Evolutionary conservation across 768 basidiomycete genomes (phyloP), one percentile per base, ranked within the genome.

Genomic region (Rhodotorula taiwanensis): DNA sequence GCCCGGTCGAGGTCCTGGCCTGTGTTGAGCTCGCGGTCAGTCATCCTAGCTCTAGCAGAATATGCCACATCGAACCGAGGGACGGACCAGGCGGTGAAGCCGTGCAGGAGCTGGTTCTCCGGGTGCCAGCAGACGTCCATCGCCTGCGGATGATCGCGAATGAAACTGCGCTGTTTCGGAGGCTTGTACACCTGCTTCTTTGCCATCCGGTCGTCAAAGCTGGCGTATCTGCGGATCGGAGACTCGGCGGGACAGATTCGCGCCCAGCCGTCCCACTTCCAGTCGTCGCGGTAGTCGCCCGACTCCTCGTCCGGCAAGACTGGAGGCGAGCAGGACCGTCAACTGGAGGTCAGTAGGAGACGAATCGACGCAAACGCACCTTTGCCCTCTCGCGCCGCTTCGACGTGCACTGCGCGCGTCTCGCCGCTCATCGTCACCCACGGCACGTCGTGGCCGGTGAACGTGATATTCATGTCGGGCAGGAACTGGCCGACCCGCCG

Each of bases 111-210:
- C 52, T 66, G 62, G 21, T 49, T 47, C 21, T 73, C 67, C 4
- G 77, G 77, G 43, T 77, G 73, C 1, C 41, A 11, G 70, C 77
- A 77, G 21, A 76, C 44, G 62, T 77, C 74, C 70, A 73, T 74
- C 27, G 70, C 53, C 0, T 34, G 52, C 1, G 50, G 25, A 42
- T 76, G 75, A 43, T 71, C 56, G 31, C 73, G 67, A 64, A 77
- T 75, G 55, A 70, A 69, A 28, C 58, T 58, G 23, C 42, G 48
- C 14, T 33, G 64, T 48, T 27, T 44, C 25, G 66, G 64, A 28
- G 41, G 31, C 1, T 36, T 18, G 48, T 53, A 57, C 44, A 64
- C 50, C 13, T 48, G 41, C 16, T 58, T 45, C 41, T 33, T 31
- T 41, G 45, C 25, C 3, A 58, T 25, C 9, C 66, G 60, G 1